Conservation (phyloP, 768 basidiomycete species). For the Leccinum uliginosum region DNA sequence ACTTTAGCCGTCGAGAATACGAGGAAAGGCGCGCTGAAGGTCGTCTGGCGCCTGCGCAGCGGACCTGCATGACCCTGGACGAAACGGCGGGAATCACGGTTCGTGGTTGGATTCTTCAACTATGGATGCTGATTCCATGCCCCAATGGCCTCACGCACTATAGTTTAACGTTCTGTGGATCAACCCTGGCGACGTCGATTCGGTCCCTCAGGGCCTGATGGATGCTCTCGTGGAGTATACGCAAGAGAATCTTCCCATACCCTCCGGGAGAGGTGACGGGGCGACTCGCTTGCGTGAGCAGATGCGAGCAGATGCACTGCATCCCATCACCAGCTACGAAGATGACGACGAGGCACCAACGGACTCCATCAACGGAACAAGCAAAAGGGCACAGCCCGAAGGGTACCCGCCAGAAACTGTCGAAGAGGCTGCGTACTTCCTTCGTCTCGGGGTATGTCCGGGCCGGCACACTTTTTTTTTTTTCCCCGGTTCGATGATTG, state of each 20-base stretch:
- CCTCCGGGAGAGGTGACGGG: conserved; percentile 16
- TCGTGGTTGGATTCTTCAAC: conserved; percentile 1
- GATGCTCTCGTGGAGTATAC: conserved; percentile 49
- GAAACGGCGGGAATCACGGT: conserved; percentile 63
- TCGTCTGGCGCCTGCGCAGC: conserved; percentile 64
- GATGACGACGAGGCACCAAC: conserved; percentile 30
- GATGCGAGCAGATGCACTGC: conserved; percentile 73
- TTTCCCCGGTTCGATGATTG: conserved; percentile 9
- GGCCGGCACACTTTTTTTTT: conserved; percentile 6
- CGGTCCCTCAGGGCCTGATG: conserved; percentile 64
- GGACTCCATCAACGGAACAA: conserved; percentile 10
- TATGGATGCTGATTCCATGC: conserved; percentile 7
- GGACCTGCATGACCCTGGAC: conserved; percentile 71
- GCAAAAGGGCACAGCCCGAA: conserved; percentile 24
- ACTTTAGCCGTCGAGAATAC: conserved; percentile 68
- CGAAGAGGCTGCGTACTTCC: conserved; percentile 63
- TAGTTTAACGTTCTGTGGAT: conserved; percentile 85
- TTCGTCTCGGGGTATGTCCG: conserved; percentile 55
- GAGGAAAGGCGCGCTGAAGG: conserved; percentile 72
- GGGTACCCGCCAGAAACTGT: conserved; percentile 52
- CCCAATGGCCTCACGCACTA: neutral
- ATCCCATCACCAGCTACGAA: conserved; percentile 37
- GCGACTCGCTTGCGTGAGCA: conserved; percentile 58
- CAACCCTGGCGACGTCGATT: conserved; percentile 57
- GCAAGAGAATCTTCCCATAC: conserved; percentile 10